Evolutionary conservation across 2,329 filamentous ascomycete genomes (phyloP).

Genomic region (Bertia moriformis): DNA sequence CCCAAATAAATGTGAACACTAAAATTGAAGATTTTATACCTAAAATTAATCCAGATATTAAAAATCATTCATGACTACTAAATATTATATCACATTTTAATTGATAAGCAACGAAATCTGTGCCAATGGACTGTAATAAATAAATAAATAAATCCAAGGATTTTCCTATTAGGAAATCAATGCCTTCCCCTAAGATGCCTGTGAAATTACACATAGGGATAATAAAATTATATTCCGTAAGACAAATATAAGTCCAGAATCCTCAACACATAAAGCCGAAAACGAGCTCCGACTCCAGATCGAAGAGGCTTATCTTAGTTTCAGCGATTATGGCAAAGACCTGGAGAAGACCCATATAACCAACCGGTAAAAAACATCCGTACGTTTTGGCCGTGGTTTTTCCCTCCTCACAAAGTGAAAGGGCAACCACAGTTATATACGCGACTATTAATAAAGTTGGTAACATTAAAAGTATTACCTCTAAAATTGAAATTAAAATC

Average conservation of each 20-base stretch:
- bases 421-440: slow-evolving; percentile 4
- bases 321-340: slow-evolving; percentile 3
- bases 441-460: slow-evolving; percentile 3
- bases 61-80: not conserved
- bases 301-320: slow-evolving; percentile 2
- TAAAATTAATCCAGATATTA: not conserved
- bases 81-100: not conserved
- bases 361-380: slow-evolving; percentile 2
- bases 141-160: no score
- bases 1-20: not conserved
- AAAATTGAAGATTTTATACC: not conserved
- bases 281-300: not conserved
- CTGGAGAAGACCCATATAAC: slow-evolving; percentile 3
- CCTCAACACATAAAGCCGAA: not conserved
- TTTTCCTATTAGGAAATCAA: no score
- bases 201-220: not conserved
- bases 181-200: no score
- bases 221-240: not conserved
- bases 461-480: slow-evolving; percentile 4
- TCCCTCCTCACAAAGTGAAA: no score
- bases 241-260: not conserved
- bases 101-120: not conserved
- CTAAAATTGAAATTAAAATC: slow-evolving; percentile 3
- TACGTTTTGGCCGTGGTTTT: slow-evolving; percentile 3
- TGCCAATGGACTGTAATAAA: not conserved